Evolutionary conservation across 768 basidiomycete species (phyloP).

Genomic region (Boletus eberwhitei): DNA sequence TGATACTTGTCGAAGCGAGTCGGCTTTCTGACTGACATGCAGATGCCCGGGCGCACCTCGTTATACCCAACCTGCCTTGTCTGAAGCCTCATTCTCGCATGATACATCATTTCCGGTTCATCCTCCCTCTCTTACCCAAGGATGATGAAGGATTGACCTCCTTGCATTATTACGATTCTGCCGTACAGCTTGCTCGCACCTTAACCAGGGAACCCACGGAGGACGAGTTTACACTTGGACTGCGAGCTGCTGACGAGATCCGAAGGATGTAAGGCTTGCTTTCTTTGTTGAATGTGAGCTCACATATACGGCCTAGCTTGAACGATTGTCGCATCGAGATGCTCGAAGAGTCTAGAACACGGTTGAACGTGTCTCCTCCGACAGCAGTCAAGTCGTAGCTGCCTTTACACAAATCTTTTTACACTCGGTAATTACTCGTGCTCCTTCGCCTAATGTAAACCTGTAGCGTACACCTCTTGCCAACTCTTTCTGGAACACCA

Average conservation of each 20-base stretch:
- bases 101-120: conserved; percentile 78
- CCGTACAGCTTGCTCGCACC: conserved; percentile 67
- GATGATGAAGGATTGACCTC: conserved; percentile 66
- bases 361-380: conserved; percentile 29
- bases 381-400: conserved; percentile 12
- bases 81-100: conserved; percentile 72
- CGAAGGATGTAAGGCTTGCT: conserved; percentile 45
- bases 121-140: conserved; percentile 55
- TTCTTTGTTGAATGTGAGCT: neutral
- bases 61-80: conserved; percentile 69
- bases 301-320: conserved; percentile 38
- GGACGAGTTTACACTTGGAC: conserved; percentile 62
- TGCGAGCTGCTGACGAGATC: conserved; percentile 60
- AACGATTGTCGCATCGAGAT: conserved; percentile 64
- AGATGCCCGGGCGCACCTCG: conserved; percentile 68
- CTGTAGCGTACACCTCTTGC: conserved; percentile 41
- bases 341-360: conserved; percentile 52
- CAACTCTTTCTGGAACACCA: conserved; percentile 47
- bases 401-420: neutral
- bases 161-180: conserved; percentile 75
- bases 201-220: conserved; percentile 59
- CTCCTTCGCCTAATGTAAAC: conserved; percentile 37
- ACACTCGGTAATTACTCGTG: neutral
- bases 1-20: neutral
- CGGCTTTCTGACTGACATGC: conserved; percentile 5